Percentiles rank a stretch among this genome's conserved stretches.
Evolutionary conservation across 2,329 filamentous ascomycete species (phyloP).

Genomic region (Talaromyces sp.): DNA sequence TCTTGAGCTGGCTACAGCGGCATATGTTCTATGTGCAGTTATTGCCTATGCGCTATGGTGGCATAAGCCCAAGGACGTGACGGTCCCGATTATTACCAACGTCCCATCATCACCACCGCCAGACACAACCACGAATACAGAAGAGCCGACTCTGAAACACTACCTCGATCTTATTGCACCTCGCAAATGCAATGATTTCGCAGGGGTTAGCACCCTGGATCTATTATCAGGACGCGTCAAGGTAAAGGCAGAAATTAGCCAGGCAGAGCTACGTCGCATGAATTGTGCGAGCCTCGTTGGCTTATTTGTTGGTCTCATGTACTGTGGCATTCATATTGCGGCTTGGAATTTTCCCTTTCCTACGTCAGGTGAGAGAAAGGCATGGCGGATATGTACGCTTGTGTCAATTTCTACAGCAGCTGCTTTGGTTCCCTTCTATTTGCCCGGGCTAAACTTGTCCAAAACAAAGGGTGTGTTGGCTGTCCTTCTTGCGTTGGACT

Average conservation of each 20-base stretch:
- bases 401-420: neutral
- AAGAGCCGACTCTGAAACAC: neutral
- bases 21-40: slow-evolving; percentile 12
- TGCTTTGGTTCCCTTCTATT: neutral
- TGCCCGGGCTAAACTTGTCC: too few species aligned
- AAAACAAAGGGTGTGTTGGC: neutral
- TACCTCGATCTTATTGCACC: too few species aligned
- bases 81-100: slow-evolving; percentile 12
- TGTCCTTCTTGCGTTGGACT: neutral
- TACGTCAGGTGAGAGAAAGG: neutral
- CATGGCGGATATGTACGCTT: neutral
- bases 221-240: too few species aligned
- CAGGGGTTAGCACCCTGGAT: too few species aligned
- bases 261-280: too few species aligned
- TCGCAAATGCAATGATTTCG: too few species aligned
- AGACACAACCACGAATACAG: neutral
- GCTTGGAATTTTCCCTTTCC: neutral
- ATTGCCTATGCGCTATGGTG: slow-evolving; percentile 14
- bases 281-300: neutral
- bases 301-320: neutral
- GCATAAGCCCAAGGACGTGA: slow-evolving; percentile 17
- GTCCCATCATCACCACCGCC: neutral
- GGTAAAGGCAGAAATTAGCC: too few species aligned
- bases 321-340: neutral
- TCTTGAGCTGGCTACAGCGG: slow-evolving; percentile 13